Conservation (phyloP, 345 rosid species). For the Populus tremula region DNA sequence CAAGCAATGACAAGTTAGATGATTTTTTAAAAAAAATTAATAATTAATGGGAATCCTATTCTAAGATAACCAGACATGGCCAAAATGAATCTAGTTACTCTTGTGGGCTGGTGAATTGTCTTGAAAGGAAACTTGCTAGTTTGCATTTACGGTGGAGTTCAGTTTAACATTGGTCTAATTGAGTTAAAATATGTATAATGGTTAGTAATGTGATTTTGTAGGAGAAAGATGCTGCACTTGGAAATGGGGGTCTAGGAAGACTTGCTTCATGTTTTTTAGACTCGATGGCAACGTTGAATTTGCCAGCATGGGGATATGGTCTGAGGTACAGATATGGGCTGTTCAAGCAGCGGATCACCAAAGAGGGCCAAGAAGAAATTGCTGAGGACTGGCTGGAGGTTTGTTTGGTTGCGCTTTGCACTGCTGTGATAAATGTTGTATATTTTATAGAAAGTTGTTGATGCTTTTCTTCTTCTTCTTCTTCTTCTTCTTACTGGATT, state of each 20-base stretch:
- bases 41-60: too few relatives aligned
- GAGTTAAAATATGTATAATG: neutral
- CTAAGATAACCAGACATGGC: too few relatives aligned
- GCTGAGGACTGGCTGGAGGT: constrained; percentile 99
- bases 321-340: constrained; percentile 91
- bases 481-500: constrained; percentile 25
- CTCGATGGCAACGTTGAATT: constrained; percentile 90
- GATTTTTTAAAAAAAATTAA: too few relatives aligned
- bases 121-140: too few relatives aligned
- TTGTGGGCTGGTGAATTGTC: too few relatives aligned
- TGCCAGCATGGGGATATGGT: constrained; percentile 99
- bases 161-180: neutral
- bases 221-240: constrained; percentile 99
- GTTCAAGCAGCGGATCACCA: constrained; percentile 78
- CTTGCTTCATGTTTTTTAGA: constrained; percentile 96
- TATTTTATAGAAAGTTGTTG: neutral
- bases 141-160: too few relatives aligned
- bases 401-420: constrained; percentile 8
- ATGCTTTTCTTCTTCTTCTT: constrained; percentile 15
- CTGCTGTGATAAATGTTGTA: neutral
- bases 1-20: too few relatives aligned
- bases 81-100: too few relatives aligned
- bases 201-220: constrained; percentile 23
- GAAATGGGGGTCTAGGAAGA: constrained; percentile 98
- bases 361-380: constrained; percentile 88